Base-by-base conservation (phyloP, 2,329 filamentous ascomycete species). In the Cordyceps fumosorosea region DNA sequence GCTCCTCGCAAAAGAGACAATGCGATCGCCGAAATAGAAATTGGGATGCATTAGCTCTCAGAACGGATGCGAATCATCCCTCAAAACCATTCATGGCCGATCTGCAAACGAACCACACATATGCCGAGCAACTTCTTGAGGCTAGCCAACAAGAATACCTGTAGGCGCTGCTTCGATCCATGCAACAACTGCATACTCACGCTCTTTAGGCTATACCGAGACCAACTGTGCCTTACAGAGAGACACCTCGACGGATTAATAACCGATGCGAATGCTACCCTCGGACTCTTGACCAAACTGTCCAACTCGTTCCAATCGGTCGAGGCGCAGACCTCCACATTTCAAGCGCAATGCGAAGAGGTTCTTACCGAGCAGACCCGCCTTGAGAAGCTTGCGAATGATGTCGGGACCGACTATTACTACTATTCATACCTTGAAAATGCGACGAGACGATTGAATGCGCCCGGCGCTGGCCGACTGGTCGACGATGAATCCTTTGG, bases 391-490 rank as follows among this genome's bases (percentile, higher is more conserved):
- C 82, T 99, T 48, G 91, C 92, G 3, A 86, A 96, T 67, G 88
- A 92, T 63, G 89, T 99, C 62, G 89, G 90, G 29, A 89, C 90
- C 26, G 96, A 97, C 68, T 79, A 97, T n/a, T 88, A 93, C 71
- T 97, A 96, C 75, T 99, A 99, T 74, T 86, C 89, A 22, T 97
- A 96, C 71, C 82, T 99, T 6, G 95, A 99, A 66, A 92, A 89
- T 53, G 92, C 93, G 64, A 96, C 92, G 0, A 84, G 93, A 61
- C 85, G 92, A 16, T 84, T 99, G 63, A 98, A 98, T 78, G 93
- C 93, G 0, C 93, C 95, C 0, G 92, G 93, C 1, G 93, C 93
- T 22, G 88, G 90, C 55, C 91, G 89, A 62, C 81, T 96, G 61
- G 93, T 97, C 18, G 89, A 93, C 52, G 88, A 89, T 62, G 87